Evolutionary conservation across 1,284 basidiomycete genomes (phyloP), one percentile per base, ranked within the genome.

Genomic region (Ustilago bromivora): DNA sequence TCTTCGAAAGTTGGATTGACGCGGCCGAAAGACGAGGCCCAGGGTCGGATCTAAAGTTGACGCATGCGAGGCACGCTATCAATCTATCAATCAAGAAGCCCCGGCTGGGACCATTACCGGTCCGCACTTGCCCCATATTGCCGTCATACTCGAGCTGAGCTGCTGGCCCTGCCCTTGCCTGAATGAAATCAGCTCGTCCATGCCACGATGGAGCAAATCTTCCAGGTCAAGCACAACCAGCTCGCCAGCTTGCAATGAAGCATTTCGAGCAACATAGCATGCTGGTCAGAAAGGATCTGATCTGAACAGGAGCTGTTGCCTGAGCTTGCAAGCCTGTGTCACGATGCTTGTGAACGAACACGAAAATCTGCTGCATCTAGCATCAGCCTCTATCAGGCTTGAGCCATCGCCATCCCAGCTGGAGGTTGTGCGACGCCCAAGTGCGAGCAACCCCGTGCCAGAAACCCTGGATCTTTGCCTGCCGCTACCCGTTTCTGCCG

Each of bases 21-120:
- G 51, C 53, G 52, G 53, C 12, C n/a, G 41, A 49, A 53, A 54
- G 51, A 36, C 36, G 56, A 34, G 38, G 60, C 23, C 41, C 11
- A 28, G 36, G 12, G 35, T 19, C 46, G 28, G 12, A 71, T 71
- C 68, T 71, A 71, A 71, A 61, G 58, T 65, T 43, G 68, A 71
- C 68, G 68, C 68, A 64, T 8, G 41, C 61, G 34, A 51, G 23
- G 38, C 55, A 59, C 47, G 28, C 47, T 51, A 49, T 51, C 47
- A 59, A 43, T 61, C 49, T 9, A 36, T 46, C 51, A 46, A 61
- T 46, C 46, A 23, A 49, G 8, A 36, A 28, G 32, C 40, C 61
- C 19, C 61, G 12, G 51, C 23, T 23, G n/a, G n/a, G n/a, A 10
- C 12, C 53, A 31, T n/a, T 19, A 47, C 60, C 52, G 60, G 60